Evolutionary conservation across 2,329 filamentous ascomycete genomes (phyloP), one percentile per base, ranked within the genome.

Genomic region (Botrytis hyacinthi): DNA sequence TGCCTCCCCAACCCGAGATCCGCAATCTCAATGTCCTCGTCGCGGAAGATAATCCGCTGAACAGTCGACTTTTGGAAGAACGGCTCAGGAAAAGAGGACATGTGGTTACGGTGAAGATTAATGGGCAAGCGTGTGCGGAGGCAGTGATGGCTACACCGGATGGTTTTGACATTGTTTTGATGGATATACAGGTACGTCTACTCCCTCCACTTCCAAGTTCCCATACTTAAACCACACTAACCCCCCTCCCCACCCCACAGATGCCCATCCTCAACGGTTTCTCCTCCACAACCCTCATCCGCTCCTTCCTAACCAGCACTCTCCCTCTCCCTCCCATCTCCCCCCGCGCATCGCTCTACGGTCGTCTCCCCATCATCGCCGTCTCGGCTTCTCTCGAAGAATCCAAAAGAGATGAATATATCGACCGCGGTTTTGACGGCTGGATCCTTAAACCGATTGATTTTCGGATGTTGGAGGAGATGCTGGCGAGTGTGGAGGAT

Each of bases 221-320:
- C n/a, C n/a, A n/a, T n/a, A n/a, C n/a, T 8, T 51, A 35, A n/a
- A 5, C 26, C 6, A 18, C 44, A 32, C 44, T 51, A 54, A 54
- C 1, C 22, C 35, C 35, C 1, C 6, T 7, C 67, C 35, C 69
- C 8, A 22, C 69, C 35, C 35, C 9, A 51, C n/a, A 97, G 93
- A 97, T 97, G 94, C 94, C 94, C 29, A 96, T 97, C 51, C 92
- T 96, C 7, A 93, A 97, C 79, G 94, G 94, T 12, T 86, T 95
- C 32, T 89, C 87, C 4, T 94, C 93, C 26, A 93, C 94, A 0
- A 94, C 93, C 81, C 91, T 94, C 87, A 97, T 97, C 76, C 87
- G 94, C 37, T 89, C 89, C 0, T 90, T 87, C 71, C 87, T 87
- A 73, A n/a, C 26, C 18, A 40, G 18, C 14, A 48, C 48, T 14